Conservation (phyloP, 805 yeast species). For the Hanseniaspora valbyensis region DNA sequence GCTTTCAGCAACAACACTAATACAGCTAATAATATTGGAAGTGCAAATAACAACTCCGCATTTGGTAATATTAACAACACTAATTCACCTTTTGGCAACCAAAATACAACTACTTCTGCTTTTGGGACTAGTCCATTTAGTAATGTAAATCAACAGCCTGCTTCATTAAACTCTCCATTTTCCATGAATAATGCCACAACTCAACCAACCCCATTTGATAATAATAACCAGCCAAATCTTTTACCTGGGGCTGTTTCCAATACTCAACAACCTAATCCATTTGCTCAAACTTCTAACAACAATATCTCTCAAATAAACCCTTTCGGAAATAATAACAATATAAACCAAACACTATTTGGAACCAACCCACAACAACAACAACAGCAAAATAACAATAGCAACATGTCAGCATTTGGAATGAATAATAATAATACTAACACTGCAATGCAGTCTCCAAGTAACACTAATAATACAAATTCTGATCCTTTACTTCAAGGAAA, state of each 20-base stretch:
- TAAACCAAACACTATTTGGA: no score
- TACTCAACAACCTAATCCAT: slow-evolving; percentile 11
- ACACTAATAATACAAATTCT: neutral
- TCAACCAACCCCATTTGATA: neutral
- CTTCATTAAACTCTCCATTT: neutral
- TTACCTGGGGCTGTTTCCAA: neutral
- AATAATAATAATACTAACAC: slow-evolving; percentile 7
- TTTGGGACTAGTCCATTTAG: slow-evolving; percentile 8
- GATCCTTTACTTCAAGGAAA: neutral
- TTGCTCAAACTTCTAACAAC: no score
- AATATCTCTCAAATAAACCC: no score
- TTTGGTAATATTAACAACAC: neutral
- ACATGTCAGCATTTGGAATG: slow-evolving; percentile 3
- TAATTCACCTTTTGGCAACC: slow-evolving; percentile 11
- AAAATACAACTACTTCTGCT: neutral
- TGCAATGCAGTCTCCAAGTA: neutral
- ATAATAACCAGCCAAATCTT: neutral
- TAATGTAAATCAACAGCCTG: neutral
- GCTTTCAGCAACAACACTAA: no score
- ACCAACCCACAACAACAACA: no score
- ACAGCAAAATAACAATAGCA: slow-evolving; percentile 15
- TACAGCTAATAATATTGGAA: no score
- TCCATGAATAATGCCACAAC: neutral
- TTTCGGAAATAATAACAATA: no score
- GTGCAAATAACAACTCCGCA: no score